Conservation (phyloP, 768 basidiomycete genomes). For the Macrolepiota fuliginosa region DNA sequence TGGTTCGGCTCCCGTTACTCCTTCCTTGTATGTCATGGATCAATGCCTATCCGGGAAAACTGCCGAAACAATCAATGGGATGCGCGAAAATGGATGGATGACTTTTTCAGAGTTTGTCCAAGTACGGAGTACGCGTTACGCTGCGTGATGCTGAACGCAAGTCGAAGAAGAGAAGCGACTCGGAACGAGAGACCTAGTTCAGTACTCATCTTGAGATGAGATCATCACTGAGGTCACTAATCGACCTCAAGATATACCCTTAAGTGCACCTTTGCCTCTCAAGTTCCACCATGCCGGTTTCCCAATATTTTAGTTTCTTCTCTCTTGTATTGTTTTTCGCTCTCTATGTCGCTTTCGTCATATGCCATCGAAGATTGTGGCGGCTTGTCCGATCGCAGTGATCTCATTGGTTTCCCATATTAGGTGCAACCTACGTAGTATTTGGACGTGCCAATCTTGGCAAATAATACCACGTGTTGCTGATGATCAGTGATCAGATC, state of each 20-base stretch:
- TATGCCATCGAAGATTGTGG: neutral
- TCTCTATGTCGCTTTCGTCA: neutral
- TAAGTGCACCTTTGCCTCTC: neutral
- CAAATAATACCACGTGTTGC: slow-evolving; percentile 11
- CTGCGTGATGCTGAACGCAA: slow-evolving; percentile 38
- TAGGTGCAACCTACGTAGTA: slow-evolving; percentile 4
- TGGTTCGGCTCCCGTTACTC: neutral
- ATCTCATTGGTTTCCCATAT: slow-evolving; percentile 12
- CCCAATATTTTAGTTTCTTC: neutral
- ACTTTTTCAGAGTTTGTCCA: slow-evolving; percentile 28
- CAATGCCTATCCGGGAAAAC: neutral
- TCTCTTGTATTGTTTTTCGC: neutral
- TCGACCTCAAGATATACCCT: neutral
- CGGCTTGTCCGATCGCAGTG: slow-evolving; percentile 2
- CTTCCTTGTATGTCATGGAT: neutral
- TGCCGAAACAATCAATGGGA: neutral
- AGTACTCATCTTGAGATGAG: neutral
- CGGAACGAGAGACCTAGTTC: neutral
- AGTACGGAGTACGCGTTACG: slow-evolving; percentile 38
- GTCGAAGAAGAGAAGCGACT: slow-evolving; percentile 30
- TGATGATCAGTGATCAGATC: slow-evolving; percentile 1
- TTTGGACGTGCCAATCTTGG: slow-evolving; percentile 1
- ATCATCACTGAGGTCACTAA: too few relatives aligned
- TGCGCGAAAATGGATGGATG: neutral
- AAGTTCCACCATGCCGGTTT: neutral